Percentiles rank a stretch among this genome's conserved stretches.
Evolutionary conservation across 352 stramenopile species (phyloP).

Genomic region (Phytophthora fragariaefolia): DNA sequence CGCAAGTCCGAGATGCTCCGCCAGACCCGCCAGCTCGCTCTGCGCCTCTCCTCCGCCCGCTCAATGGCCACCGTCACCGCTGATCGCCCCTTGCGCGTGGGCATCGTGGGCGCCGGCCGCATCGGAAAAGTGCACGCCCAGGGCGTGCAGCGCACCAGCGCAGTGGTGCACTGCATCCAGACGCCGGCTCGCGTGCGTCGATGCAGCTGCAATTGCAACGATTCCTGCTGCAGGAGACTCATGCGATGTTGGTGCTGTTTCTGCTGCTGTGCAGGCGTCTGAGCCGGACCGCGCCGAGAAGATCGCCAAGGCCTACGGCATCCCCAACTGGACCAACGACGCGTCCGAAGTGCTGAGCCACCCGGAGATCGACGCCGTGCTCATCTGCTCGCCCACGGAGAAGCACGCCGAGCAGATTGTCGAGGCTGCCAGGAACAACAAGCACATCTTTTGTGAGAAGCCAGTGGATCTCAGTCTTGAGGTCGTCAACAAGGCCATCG

Average conservation of each 20-base stretch:
- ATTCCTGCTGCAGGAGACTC: background rate
- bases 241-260: background rate
- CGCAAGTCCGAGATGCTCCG: constrained; percentile 18
- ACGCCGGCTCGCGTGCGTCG: constrained; percentile 26
- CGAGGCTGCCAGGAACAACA: constrained; percentile 89
- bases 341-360: constrained; percentile 93
- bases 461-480: constrained; percentile 93
- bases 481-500: constrained; percentile 62
- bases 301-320: constrained; percentile 50
- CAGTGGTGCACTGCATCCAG: constrained; percentile 56
- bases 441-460: constrained; percentile 97
- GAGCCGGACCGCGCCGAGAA: constrained; percentile 39
- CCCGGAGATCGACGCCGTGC: constrained; percentile 94
- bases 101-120: constrained; percentile 71
- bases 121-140: constrained; percentile 73
- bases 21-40: constrained; percentile 4
- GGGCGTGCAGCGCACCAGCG: constrained; percentile 52
- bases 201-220: background rate
- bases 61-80: constrained; percentile 23
- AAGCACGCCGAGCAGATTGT: constrained; percentile 96
- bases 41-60: constrained; percentile 16
- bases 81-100: constrained; percentile 53
- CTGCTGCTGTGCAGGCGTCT: constrained; percentile 19
- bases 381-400: constrained; percentile 96
- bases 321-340: constrained; percentile 71